Conservation (phyloP, 768 basidiomycete genomes). For the Mycena vulgaris region DNA sequence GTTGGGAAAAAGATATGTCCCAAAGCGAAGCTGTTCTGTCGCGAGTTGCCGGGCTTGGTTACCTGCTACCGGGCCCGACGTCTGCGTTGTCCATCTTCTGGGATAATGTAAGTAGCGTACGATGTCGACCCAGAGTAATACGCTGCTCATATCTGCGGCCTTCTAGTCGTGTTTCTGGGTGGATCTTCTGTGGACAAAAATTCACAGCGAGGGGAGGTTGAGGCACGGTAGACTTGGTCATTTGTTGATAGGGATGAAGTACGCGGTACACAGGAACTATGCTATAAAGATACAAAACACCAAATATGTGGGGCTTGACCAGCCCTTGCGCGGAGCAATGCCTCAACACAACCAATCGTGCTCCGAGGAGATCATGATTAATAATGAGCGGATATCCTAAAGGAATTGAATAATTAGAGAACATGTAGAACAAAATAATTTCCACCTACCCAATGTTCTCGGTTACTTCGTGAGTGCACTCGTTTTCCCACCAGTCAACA, state of each 20-base stretch:
- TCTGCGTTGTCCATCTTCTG: slow-evolving; percentile 14
- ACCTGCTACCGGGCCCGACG: slow-evolving; percentile 6
- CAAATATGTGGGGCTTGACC: neutral
- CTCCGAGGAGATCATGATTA: neutral
- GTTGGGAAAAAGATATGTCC: slow-evolving; percentile 17
- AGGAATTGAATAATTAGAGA: neutral
- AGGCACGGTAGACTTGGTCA: no score
- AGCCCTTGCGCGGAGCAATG: neutral
- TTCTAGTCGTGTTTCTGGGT: neutral
- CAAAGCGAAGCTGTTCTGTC: slow-evolving; percentile 25
- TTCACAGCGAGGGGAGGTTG: no score
- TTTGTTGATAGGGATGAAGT: neutral
- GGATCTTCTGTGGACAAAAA: neutral
- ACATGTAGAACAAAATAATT: neutral
- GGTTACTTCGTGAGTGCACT: neutral
- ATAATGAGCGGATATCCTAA: neutral
- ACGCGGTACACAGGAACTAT: neutral
- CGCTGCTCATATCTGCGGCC: neutral
- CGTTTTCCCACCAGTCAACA: slow-evolving; percentile 9
- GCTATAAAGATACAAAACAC: neutral
- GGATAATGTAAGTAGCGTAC: neutral
- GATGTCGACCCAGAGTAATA: neutral
- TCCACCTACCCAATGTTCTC: neutral
- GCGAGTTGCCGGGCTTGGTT: slow-evolving; percentile 23
- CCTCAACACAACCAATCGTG: no score